Base-by-base conservation (phyloP, 2,329 filamentous ascomycete species). In the Fusarium longipes region DNA sequence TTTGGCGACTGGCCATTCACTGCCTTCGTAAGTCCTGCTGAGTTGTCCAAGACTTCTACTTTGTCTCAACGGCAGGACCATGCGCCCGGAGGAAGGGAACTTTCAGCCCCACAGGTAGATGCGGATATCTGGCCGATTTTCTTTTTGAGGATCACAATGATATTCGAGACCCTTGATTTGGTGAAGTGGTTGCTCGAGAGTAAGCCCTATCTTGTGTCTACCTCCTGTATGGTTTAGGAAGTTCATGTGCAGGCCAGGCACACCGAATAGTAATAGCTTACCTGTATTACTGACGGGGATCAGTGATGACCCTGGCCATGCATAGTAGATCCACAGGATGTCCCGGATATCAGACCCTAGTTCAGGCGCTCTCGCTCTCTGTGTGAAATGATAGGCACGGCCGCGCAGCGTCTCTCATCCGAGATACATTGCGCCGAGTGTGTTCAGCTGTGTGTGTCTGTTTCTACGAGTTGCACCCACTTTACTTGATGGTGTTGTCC, bases 401-500 rank as follows among this genome's bases (percentile, higher is more conserved):
- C 33, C 32, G 32, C 51, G 50, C 45, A 38, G 50, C 42, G 42
- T 29, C 50, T 53, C 60, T 48, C 49, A 68, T 62, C 60, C 65
- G 60, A 57, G 38, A 57, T 55, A 36, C 52, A 25, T 44, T 40
- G 27, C 43, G 33, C 52, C 30, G 57, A 61, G 32, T 39, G n/a
- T 27, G 49, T 50, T 64, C 64, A 60, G 59, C 32, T 59, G 33
- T 18, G 27, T 29, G 45, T 54, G 39, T 58, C 38, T 49, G 49
- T 42, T 42, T 68, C 60, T 68, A 68, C 60, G 65, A 54, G 30
- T 47, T 63, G 51, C 47, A 49, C 43, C 48, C 29, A 63, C 43
- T 57, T 50, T 62, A 51, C 59, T 48, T 48, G 30, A 45, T 62
- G 68, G 70, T 63, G 63, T 62, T 59, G 47, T 51, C 44, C 43